Base-by-base conservation (phyloP, 345 rosid species). In the Acer saccharum region DNA sequence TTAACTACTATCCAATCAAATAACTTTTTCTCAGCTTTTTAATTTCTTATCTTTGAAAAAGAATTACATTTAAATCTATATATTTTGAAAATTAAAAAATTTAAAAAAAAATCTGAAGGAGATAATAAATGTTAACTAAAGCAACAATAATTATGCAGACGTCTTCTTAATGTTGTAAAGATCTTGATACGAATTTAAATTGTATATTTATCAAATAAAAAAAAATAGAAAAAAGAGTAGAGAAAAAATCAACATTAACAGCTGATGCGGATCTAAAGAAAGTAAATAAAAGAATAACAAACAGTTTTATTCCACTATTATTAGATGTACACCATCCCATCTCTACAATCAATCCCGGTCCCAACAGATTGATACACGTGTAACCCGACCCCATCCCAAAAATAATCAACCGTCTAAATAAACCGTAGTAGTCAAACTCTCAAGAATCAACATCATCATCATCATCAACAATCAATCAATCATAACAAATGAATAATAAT, bases 261-360 rank as follows among this genome's bases (percentile, higher is more conserved):
- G n/a, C n/a, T n/a, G 6, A 43, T 7, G 46, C 46, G 46, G 46
- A 43, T 43, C 46, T 9, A n/a, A 57, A 57, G 23, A 16, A 57
- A 6, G 18, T 4, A 35, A 0, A 7, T 25, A 50, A 83, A 83
- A 82, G 76, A 87, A 83, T 62, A 83, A 68, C 70, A 79, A 80
- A 72, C 83, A 75, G 76, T 48, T 78, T 83, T 80, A 84, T 83
- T 84, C 60, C 48, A 62, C 39, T 61, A 79, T 78, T 72, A 81
- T 69, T 72, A 23, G 83, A 84, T 84, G 73, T 89, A 84, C 90
- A 87, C 61, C 61, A 76, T 32, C 27, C 79, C 76, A 68, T 74
- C 80, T 79, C 84, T 79, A 81, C 84, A 83, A 69, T 60, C 66
- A 44, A 44, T 65, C 74, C 80, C 44, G 48, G 68, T 61, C 62